Base-by-base conservation (phyloP, 1,284 basidiomycete species). In the Apiotrichum domesticum region DNA sequence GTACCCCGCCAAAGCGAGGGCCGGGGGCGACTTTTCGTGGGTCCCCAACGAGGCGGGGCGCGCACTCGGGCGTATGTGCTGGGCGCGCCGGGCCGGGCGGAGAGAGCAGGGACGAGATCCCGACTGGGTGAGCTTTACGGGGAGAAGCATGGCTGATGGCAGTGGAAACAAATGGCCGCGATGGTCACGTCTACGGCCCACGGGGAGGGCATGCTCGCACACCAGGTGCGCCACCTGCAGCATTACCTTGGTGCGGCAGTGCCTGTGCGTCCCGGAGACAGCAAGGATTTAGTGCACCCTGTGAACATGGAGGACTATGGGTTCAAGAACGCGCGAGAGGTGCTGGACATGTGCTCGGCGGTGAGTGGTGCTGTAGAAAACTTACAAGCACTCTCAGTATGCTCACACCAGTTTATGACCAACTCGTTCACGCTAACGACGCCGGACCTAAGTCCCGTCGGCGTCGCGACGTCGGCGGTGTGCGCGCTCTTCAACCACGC, bases 401-500 rank as follows among this genome's bases (percentile, higher is more conserved):
- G 9, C 54, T 57, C 13, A 34, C 32, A 4, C 6, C 65, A 95
- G 88, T 91, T 95, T 70, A 81, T 83, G 7, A 87, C 88, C 4
- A 98, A 97, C 71, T 87, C 92, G 0, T 90, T 96, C 70, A 87
- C 91, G 0, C 79, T 95, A 10, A 85, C 89, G 0, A 83, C 86
- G 0, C 84, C 87, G 0, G 74, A 86, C 3, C 77, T 95, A 8
- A 81, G 83, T 1, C 86, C 90, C 0, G 80, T 97, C 45, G 94
- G 94, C 13, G 84, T 87, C 2, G 84, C 85, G 35, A 80, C 94
- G 33, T 87, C 88, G 0, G 90, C 92, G 0, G 65, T 83, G 0
- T 79, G 86, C 9, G 91, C 93, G 0, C 80, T 97, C 35, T 81
- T 88, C 63, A 98, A 97, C 67, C 94, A 98, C 70, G 89, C 90